Conservation (phyloP, 2,329 filamentous ascomycete species). For the Phaeoacremonium minimum region DNA sequence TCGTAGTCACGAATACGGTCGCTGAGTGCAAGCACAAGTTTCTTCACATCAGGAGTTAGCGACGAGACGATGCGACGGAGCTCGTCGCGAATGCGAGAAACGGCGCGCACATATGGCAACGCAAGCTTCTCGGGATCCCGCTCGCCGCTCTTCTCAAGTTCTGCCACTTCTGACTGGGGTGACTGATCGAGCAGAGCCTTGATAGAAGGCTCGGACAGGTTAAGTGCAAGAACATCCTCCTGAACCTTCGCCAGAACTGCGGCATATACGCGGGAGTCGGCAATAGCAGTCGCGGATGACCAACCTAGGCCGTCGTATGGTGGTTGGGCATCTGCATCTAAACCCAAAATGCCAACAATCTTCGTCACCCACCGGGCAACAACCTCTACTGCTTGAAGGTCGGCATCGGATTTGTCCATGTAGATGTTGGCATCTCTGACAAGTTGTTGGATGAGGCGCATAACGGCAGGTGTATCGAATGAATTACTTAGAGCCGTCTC, state of each 20-base stretch:
- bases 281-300: conserved; percentile 33
- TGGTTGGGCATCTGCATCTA: conserved; percentile 58
- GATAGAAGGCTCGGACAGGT: conserved; percentile 43
- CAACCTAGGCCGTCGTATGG: conserved; percentile 56
- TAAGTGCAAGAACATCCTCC: conserved; percentile 38
- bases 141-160: conserved; percentile 36
- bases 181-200: conserved; percentile 35
- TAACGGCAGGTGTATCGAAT: conserved; percentile 62
- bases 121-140: conserved; percentile 49
- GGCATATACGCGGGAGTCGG: conserved; percentile 33
- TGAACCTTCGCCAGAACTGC: conserved; percentile 39
- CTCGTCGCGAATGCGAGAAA: conserved; percentile 57
- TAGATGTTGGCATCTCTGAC: conserved; percentile 60
- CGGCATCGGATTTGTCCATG: conserved; percentile 38
- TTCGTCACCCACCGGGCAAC: conserved; percentile 77
- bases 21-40: conserved; percentile 60
- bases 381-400: conserved; percentile 43
- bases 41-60: conserved; percentile 47
- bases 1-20: conserved; percentile 61
- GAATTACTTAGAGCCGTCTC: conserved; percentile 61
- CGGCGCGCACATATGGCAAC: conserved; percentile 49
- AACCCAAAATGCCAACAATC: conserved; percentile 79
- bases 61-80: conserved; percentile 51
- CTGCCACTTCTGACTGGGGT: conserved; percentile 41
- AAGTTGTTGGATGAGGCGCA: conserved; percentile 58